phyloP scores from a whole-genome alignment of 2,329 filamentous ascomycete species.

The Hypoxylon sp. region DNA sequence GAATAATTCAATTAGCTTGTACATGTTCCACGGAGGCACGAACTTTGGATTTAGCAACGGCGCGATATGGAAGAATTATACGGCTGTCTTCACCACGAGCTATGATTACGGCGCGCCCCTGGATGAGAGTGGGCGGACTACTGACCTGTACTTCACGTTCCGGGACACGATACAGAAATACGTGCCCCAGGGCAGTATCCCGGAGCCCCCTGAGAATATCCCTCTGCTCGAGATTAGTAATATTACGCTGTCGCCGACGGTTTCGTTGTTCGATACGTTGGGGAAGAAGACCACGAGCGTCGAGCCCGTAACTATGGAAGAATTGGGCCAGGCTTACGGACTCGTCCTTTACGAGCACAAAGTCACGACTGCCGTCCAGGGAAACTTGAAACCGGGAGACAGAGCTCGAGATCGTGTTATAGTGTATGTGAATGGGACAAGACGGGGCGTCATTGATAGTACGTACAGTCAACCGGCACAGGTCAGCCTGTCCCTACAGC shows the following conservation, averaged over 20 bases:
- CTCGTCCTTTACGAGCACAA: conserved; percentile 61
- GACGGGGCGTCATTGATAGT: conserved; percentile 63
- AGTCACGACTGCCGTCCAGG: conserved; percentile 49
- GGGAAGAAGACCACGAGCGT: conserved; percentile 46
- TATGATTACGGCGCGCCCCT: conserved; percentile 68
- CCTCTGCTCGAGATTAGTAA: conserved; percentile 55
- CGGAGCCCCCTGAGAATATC: conserved; percentile 55
- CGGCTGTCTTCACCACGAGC: conserved; percentile 60
- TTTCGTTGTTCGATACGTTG: conserved; percentile 58
- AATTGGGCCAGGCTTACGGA: conserved; percentile 61
- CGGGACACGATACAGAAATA: conserved; percentile 59
- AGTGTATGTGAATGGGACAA: conserved; percentile 62
- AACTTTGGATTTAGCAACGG: conserved; percentile 66
- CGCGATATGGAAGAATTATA: conserved; percentile 59
- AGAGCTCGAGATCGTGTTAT: conserved; percentile 62
- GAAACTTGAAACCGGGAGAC: conserved; percentile 60
- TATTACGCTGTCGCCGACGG: conserved; percentile 57
- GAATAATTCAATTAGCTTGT: conserved; percentile 63
- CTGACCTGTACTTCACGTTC: conserved; percentile 60
- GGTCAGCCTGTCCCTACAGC: conserved; percentile 57
- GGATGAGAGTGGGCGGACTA: conserved; percentile 65
- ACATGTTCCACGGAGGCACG: conserved; percentile 69
- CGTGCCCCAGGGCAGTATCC: conserved; percentile 56
- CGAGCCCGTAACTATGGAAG: conserved; percentile 62
- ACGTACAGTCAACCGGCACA: conserved; percentile 59